phyloP scores from a whole-genome alignment of 2,329 filamentous ascomycete genomes.

The Paradendryphiella salina region DNA sequence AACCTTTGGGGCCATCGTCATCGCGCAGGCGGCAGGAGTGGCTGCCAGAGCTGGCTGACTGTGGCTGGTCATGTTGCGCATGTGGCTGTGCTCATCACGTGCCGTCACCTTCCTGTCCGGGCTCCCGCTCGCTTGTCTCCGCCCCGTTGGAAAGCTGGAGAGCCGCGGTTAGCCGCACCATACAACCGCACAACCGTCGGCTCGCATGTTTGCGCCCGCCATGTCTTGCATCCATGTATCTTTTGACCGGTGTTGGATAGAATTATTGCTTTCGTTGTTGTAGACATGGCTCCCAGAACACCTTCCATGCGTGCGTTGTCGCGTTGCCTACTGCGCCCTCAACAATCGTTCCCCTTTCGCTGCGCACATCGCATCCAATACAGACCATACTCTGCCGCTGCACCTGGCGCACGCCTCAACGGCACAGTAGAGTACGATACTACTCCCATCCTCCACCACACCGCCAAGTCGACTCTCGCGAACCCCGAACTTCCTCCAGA shows the following conservation, averaged over 20 bases:
- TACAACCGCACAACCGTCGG: constrained; percentile 19
- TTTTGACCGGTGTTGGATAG: background rate
- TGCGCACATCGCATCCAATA: constrained; percentile 25
- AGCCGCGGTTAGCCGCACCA: constrained; percentile 27
- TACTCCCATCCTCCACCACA: constrained; percentile 80
- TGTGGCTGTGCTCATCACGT: constrained; percentile 3
- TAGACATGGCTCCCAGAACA: constrained; percentile 35
- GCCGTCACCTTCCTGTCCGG: background rate
- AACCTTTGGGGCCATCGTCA: constrained; percentile 14
- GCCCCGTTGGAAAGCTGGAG: constrained; percentile 18
- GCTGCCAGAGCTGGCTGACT: background rate
- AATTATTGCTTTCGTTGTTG: background rate
- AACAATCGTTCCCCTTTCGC: constrained; percentile 29
- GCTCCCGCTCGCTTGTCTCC: constrained; percentile 11
- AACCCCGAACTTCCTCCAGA: constrained; percentile 72
- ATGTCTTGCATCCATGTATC: constrained; percentile 7
- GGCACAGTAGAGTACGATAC: constrained; percentile 83
- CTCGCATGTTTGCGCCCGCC: constrained; percentile 12
- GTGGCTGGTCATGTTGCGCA: background rate
- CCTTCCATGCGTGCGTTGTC: constrained; percentile 40
- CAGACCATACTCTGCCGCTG: constrained; percentile 54
- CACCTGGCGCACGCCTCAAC: constrained; percentile 68
- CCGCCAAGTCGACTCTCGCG: constrained; percentile 69
- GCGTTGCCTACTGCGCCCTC: constrained; percentile 36
- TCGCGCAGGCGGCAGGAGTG: constrained; percentile 14